phyloP scores from a whole-genome alignment of 306 rosid species.

The Castanea mollissima region DNA sequence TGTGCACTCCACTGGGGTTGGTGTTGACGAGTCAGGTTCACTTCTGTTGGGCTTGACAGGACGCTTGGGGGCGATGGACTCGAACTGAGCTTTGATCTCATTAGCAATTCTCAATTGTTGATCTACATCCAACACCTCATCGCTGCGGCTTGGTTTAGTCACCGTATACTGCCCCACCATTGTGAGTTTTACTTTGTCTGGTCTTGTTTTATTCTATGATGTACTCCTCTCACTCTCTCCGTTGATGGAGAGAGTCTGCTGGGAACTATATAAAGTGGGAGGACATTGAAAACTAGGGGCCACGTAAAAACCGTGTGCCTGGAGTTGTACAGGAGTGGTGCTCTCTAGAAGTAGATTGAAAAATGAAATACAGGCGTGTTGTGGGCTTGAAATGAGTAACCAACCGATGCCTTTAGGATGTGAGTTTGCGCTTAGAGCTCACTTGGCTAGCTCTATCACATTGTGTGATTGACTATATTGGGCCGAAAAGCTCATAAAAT shows the following conservation, averaged over 20 bases:
- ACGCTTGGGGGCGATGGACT: slow-evolving; percentile 55
- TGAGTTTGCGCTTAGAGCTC: not conserved
- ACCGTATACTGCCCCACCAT: slow-evolving; percentile 43
- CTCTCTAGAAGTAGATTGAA: too few species aligned
- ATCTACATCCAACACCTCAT: slow-evolving; percentile 49
- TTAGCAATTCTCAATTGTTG: slow-evolving; percentile 55
- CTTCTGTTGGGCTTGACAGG: slow-evolving; percentile 70
- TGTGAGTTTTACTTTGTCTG: not conserved
- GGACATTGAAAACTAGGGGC: slow-evolving; percentile 28
- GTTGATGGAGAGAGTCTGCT: not conserved
- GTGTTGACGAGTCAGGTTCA: slow-evolving; percentile 41
- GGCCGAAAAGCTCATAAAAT: not conserved
- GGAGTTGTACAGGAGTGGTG: too few species aligned
- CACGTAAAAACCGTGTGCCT: slow-evolving; percentile 4
- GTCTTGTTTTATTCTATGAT: not conserved
- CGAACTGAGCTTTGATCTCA: slow-evolving; percentile 60
- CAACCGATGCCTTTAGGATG: not conserved
- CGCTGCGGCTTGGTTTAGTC: slow-evolving; percentile 75
- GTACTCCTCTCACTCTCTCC: not conserved
- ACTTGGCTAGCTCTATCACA: not conserved
- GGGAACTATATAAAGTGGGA: not conserved
- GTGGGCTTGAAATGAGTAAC: not conserved
- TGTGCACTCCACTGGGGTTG: slow-evolving; percentile 12
- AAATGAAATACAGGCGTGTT: not conserved
- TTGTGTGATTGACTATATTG: not conserved